Evolutionary conservation across 2,329 filamentous ascomycete species (phyloP), one percentile per base, ranked within the genome.

Genomic region (Nemania sp.): DNA sequence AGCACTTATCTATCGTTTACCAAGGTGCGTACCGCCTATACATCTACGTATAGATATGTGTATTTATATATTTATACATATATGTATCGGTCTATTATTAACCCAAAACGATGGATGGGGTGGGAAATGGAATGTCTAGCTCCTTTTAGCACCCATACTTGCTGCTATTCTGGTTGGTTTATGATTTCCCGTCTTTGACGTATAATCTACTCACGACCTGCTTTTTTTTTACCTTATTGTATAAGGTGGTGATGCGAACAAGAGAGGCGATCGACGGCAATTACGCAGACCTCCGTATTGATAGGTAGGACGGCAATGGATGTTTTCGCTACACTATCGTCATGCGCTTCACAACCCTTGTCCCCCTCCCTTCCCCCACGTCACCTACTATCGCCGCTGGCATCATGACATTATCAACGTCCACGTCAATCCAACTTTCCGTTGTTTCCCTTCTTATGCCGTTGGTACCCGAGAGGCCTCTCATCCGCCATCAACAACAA

Each of bases 381-480:
- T 64, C 62, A 57, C 57, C 35, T 54, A 52, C 27, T 27, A 54
- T 59, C 47, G 56, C 55, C 43, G 43, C 32, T 62, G 51, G 66
- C 56, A 64, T 68, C 61, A 59, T 68, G 57, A 35, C 62, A 66
- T 51, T 66, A 62, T 58, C 49, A 47, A 52, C 29, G 43, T 13
- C 27, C 62, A 62, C 64, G 64, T 66, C 64, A 66, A 58, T 52
- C 52, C 22, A 55, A 55, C 56, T 29, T 20, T 38, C 47, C 29
- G 35, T 20, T 32, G 24, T n/a, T 26, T 22, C 20, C 24, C 41
- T 15, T 22, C 24, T 13, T 51, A 47, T 2, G 5, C 32, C 35
- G 18, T 54, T 15, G 47, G 22, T 35, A 38, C 49, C 52, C 29
- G 27, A 35, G 18, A 54, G 35, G 11, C 20, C 18, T 13, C 52